Evolutionary conservation across 257 asterid genomes (phyloP).

Genomic region (Nicotiana noctiflora): DNA sequence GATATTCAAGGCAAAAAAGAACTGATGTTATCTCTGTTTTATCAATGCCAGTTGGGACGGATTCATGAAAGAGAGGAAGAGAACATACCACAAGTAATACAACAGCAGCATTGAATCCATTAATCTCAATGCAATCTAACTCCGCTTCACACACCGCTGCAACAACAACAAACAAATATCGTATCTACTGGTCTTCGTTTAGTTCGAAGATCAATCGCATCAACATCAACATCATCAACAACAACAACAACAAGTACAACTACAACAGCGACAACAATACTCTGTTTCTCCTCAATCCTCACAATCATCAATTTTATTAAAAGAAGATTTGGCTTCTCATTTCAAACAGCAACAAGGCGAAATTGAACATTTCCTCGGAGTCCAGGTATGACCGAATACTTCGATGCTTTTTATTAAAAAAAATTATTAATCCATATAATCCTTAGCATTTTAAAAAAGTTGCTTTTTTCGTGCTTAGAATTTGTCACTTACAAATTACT

Average conservation of each 20-base stretch:
- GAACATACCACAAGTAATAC: slow-evolving; percentile 9
- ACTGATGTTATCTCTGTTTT: neutral
- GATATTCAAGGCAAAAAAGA: neutral
- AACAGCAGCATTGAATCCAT: slow-evolving; percentile 4
- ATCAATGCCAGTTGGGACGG: slow-evolving; percentile 9
- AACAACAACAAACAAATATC: slow-evolving; percentile 10
- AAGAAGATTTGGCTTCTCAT: slow-evolving; percentile 24
- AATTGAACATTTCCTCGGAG: slow-evolving; percentile 21
- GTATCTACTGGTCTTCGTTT: slow-evolving; percentile 39
- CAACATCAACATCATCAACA: neutral
- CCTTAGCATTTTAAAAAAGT: neutral
- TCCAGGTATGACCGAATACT: slow-evolving; percentile 4
- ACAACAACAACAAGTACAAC: neutral
- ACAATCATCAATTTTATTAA: slow-evolving; percentile 22
- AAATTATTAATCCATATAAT: neutral
- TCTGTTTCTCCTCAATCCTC: slow-evolving; percentile 28
- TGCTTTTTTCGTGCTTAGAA: too few relatives aligned
- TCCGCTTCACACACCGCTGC: slow-evolving; percentile 13
- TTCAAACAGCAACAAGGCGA: slow-evolving; percentile 30
- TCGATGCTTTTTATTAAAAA: neutral
- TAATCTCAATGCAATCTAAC: slow-evolving; percentile 21
- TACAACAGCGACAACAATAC: neutral
- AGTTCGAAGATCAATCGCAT: slow-evolving; percentile 21
- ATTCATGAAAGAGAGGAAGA: slow-evolving; percentile 28
- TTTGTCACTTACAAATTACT: too few relatives aligned